Conservation (phyloP, 352 stramenopile genomes). For the Pythium coloratum region DNA sequence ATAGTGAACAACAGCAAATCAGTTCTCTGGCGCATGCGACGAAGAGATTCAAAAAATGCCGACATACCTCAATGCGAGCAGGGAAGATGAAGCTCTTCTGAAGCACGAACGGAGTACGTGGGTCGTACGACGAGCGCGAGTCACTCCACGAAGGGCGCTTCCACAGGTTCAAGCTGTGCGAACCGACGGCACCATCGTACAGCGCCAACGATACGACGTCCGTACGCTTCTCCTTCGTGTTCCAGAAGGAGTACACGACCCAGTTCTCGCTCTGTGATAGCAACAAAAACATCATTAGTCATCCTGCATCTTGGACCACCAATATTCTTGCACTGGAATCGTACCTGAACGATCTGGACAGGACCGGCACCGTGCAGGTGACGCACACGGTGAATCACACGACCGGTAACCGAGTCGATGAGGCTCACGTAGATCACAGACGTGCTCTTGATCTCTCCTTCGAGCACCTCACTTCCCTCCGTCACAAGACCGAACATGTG, state of each 20-base stretch:
- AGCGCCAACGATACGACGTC: slow-evolving; percentile 87
- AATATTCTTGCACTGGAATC: neutral
- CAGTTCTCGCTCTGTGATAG: slow-evolving; percentile 91
- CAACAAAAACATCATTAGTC: slow-evolving; percentile 10
- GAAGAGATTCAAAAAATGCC: neutral
- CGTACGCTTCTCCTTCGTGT: slow-evolving; percentile 84
- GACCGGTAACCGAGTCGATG: slow-evolving; percentile 94
- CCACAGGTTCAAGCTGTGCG: slow-evolving; percentile 94
- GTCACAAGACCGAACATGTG: slow-evolving; percentile 94
- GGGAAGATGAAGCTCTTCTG: slow-evolving; percentile 95
- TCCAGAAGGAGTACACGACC: slow-evolving; percentile 97
- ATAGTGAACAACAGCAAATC: neutral
- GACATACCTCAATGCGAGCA: slow-evolving; percentile 73
- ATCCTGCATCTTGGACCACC: neutral
- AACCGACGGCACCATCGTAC: slow-evolving; percentile 96
- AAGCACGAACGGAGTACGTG: slow-evolving; percentile 88
- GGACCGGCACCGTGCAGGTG: slow-evolving; percentile 76
- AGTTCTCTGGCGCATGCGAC: neutral
- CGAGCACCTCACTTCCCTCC: slow-evolving; percentile 49
- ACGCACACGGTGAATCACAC: slow-evolving; percentile 91
- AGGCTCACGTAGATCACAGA: slow-evolving; percentile 87
- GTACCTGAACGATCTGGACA: slow-evolving; percentile 71
- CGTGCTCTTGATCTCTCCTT: slow-evolving; percentile 33
- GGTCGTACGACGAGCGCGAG: slow-evolving; percentile 92
- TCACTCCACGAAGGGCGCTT: slow-evolving; percentile 89